Base-by-base conservation (phyloP, 2,329 filamentous ascomycete genomes). In the Dendrostoma leiphaemia region DNA sequence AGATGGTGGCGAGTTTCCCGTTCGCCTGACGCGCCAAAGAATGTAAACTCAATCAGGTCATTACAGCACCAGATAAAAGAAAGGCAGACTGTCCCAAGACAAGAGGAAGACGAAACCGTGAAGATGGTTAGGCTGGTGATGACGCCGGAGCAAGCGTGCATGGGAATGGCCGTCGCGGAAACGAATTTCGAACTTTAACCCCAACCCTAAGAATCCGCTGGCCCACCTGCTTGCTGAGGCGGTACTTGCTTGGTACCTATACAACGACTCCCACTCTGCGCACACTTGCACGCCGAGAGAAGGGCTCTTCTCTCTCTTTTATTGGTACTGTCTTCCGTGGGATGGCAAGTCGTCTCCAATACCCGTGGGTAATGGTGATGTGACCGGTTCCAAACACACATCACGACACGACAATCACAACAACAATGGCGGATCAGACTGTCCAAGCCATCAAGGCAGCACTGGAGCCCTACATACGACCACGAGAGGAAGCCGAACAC, bases 401-500 rank as follows among this genome's bases (percentile, higher is more conserved):
- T 6, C 21, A 34, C 19, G 10, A 19, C 45, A 19, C 28, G 49
- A 62, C 23, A 10, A 67, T 65, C 62, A 63, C 61, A 13, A 60
- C 65, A 58, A 63, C 59, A 12, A 61, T 65, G 58, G 51, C 71
- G 28, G 54, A 69, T 19, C 70, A 76, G 15, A 63, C 65, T 12
- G 53, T 75, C 13, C 63, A 70, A 45, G 67, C 67, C 31, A 66
- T 80, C 31, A 72, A 76, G 51, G 67, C 69, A 37, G 69, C 67
- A 17, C 71, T 87, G 21, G 69, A 73, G 31, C 77, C 79, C 4
- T 83, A 76, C 57, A 71, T 85, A 53, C 81, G 80, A 48, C 75
- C 79, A 26, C 76, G 82, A 24, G 81, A 85, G 54, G 80, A 86
- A 60, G 74, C 77, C 46, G 71, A 76, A 32, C 78, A 79, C 44